Evolutionary conservation across 2,329 filamentous ascomycete genomes (phyloP).

Genomic region (Cercospora berteroae): DNA sequence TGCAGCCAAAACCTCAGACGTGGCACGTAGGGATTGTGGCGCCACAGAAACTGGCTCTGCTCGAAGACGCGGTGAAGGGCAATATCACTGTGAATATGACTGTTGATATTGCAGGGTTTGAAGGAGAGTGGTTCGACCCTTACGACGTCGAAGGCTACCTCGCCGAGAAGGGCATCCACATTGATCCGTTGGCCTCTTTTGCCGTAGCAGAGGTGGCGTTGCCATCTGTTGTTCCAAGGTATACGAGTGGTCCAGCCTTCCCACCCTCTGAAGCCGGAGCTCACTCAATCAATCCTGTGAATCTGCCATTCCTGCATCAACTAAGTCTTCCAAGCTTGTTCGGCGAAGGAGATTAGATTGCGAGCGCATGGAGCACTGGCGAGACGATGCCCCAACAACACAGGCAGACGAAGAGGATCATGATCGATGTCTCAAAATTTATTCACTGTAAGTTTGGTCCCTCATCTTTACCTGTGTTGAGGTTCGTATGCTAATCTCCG

Average conservation of each 20-base stretch:
- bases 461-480: too few species aligned
- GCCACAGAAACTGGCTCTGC: constrained; percentile 31
- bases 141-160: constrained; percentile 76
- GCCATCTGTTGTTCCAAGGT: background rate
- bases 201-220: constrained; percentile 53
- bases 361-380: background rate
- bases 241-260: background rate
- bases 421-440: background rate
- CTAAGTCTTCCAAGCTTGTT: background rate
- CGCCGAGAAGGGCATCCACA: constrained; percentile 59
- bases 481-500: too few species aligned
- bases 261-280: background rate
- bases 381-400: too few species aligned
- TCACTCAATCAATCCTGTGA: background rate
- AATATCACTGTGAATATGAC: constrained; percentile 34
- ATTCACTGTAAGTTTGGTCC: background rate
- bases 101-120: constrained; percentile 60
- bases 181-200: constrained; percentile 61
- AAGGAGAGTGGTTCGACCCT: constrained; percentile 73
- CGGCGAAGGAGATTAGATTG: background rate
- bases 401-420: background rate
- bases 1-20: constrained; percentile 44
- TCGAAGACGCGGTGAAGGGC: constrained; percentile 29
- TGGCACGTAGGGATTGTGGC: constrained; percentile 34
- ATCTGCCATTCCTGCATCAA: background rate